These are phyloP conservation scores for Aurantiochytrium sp. DNA, from an alignment of 108 stramenopile species.

Conservation along the genomic window DNA sequence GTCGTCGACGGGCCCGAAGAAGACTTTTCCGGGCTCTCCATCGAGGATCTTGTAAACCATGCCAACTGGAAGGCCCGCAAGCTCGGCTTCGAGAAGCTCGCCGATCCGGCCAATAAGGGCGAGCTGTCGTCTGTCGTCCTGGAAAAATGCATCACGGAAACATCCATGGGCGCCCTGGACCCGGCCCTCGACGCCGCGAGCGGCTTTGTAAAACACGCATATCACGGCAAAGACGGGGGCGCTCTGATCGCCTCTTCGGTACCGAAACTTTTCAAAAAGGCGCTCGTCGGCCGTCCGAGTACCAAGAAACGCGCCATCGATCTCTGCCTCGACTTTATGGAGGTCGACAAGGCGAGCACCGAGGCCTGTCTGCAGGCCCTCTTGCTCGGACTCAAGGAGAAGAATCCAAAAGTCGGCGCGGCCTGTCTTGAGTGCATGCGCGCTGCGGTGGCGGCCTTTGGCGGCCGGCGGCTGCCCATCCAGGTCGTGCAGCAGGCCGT, in stretches of 20 bases:
- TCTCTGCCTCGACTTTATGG: conserved; percentile 2
- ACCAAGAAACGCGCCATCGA: background rate
- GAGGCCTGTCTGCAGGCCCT: background rate
- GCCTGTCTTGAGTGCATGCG: conserved; percentile 22
- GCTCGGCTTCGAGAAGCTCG: background rate
- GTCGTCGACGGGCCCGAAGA: background rate
- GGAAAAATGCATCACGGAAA: background rate
- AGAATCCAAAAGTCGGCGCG: conserved; percentile 8
- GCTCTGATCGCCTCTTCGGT: background rate
- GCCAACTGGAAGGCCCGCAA: conserved; percentile 17
- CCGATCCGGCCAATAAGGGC: background rate
- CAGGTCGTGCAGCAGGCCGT: background rate
- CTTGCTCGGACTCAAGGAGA: background rate
- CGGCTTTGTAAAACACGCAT: background rate
- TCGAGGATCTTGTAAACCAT: background rate
- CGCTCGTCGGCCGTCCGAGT: background rate
- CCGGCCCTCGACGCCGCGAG: background rate
- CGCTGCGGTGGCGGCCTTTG: background rate
- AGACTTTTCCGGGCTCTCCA: background rate
- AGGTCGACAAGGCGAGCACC: background rate
- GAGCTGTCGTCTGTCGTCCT: background rate
- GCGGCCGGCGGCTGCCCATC: background rate
- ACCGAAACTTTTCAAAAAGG: background rate
- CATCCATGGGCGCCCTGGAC: background rate
- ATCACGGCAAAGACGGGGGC: background rate